Conservation (phyloP, 495 filamentous ascomycete genomes). For the Hypoxylon perforatum region DNA sequence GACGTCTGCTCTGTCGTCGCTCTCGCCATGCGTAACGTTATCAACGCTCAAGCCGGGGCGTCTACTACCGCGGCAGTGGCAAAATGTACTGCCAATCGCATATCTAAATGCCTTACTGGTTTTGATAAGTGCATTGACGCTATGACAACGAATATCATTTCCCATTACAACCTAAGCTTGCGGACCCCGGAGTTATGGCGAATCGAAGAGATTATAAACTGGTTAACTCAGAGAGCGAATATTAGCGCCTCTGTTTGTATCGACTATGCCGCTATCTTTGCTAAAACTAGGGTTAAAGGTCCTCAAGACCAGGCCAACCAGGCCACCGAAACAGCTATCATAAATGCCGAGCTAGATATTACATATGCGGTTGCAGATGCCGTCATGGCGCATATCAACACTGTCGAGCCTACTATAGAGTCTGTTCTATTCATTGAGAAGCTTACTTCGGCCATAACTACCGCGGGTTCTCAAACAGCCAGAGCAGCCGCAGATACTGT, state of each 20-base stretch:
- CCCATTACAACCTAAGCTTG: not conserved
- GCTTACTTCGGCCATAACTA: not conserved
- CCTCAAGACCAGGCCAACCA: not conserved
- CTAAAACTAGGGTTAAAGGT: not conserved
- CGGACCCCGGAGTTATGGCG: not conserved
- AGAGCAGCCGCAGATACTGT: not conserved
- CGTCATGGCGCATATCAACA: not conserved
- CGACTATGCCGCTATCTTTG: not conserved
- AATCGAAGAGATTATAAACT: not conserved
- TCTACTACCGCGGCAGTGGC: not conserved
- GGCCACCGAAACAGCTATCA: not conserved
- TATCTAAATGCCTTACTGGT: not conserved
- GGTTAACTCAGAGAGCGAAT: not conserved
- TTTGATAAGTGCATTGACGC: not conserved
- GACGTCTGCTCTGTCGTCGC: not conserved
- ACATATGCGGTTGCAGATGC: not conserved
- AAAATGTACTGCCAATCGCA: not conserved
- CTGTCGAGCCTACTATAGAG: not conserved
- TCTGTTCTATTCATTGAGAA: not conserved
- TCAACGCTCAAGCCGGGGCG: not conserved
- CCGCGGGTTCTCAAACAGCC: not conserved
- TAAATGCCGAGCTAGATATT: not conserved
- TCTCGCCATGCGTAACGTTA: not conserved
- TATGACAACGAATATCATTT: not conserved
- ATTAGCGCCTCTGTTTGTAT: not conserved